A percentile compares a stretch with the other conserved stretches of the same genome.
These are phyloP conservation scores for Tuber magnatum DNA, from an alignment of 495 filamentous ascomycete genomes.

Conservation along the genomic window DNA sequence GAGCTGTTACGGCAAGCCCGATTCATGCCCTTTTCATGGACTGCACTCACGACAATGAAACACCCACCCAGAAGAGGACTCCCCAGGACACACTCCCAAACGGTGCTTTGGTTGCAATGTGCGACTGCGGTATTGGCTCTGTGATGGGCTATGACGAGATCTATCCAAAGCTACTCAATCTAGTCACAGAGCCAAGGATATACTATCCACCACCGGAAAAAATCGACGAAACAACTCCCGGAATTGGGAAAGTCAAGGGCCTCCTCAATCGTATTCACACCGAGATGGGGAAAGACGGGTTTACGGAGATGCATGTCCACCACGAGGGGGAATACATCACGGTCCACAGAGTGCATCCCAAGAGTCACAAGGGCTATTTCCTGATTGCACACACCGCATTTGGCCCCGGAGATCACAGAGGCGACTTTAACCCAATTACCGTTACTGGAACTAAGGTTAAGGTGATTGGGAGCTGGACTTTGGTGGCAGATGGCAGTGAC, in stretches of 20 bases:
- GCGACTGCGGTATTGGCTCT: conserved; percentile 82
- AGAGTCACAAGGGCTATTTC: conserved; percentile 85
- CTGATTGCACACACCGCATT: conserved; percentile 92
- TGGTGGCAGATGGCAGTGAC: conserved; percentile 69
- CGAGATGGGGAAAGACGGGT: conserved; percentile 86
- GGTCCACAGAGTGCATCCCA: conserved; percentile 87
- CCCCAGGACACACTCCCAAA: conserved; percentile 93
- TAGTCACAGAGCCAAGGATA: conserved; percentile 76
- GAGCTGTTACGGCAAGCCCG: conserved; percentile 55
- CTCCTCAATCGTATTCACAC: conserved; percentile 87
- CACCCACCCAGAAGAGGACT: conserved; percentile 90
- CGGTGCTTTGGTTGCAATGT: conserved; percentile 90
- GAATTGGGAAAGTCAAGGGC: conserved; percentile 83
- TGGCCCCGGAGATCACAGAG: conserved; percentile 73
- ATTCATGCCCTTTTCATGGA: conserved; percentile 98
- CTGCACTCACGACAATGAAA: conserved; percentile 97
- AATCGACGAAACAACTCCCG: conserved; percentile 48
- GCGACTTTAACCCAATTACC: conserved; percentile 64
- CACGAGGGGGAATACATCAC: conserved; percentile 95
- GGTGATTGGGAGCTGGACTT: conserved; percentile 78
- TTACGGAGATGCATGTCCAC: conserved; percentile 91
- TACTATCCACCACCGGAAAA: conserved; percentile 48
- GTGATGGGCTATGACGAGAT: conserved; percentile 99
- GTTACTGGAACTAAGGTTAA: conserved; percentile 63
- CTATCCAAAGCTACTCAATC: conserved; percentile 82